Evolutionary conservation across 148 eudicot species (phyloP), one percentile per base, ranked within the genome.

Genomic region (Drosera capensis): DNA sequence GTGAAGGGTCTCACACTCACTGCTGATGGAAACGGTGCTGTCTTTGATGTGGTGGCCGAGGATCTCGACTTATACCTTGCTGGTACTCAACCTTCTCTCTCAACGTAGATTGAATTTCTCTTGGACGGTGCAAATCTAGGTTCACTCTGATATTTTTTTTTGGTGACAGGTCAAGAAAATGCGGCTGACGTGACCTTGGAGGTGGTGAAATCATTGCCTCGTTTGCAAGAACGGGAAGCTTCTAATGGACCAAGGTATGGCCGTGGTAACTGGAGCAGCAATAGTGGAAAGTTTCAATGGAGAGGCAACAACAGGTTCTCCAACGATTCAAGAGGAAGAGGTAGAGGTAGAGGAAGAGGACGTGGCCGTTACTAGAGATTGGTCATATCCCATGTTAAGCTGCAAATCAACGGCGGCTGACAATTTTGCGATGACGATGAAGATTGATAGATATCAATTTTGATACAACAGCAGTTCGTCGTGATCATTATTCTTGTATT

Each of bases 21-120:
- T 1, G 82, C 77, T 31, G 97, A 84, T 67, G 79, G 83, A 30
- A 71, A 62, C 9, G 94, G 84, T 23, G 83, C 86, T 7, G 92
- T 88, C 0, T 78, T 88, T 58, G 94, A 88, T 55, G 84, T 84
- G 29, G 71, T 92, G 19, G 55, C 48, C 39, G 69, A 51, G 36
- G 94, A 88, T 56, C 31, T 83, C 56, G 84, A 77, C 46, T 48
- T 53, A 3, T 88, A 68, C 40, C 77, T 83, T 49, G 54, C 65
- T 24, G 90, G 96, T 88, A 71, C 9, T 59, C 59, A 2, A 5
- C 24, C 35, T 28, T 14, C 2, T 48, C 18, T n/a, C n/a, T n/a
- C n/a, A n/a, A n/a, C n/a, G n/a, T n/a, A n/a, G n/a, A n/a, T n/a
- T n/a, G n/a, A n/a, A n/a, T n/a, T n/a, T n/a, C n/a, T n/a, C n/a